A percentile compares a stretch with the other conserved stretches of the same genome.
Conservation (phyloP, 2,329 filamentous ascomycete species). For the Orbilia brochopaga region DNA sequence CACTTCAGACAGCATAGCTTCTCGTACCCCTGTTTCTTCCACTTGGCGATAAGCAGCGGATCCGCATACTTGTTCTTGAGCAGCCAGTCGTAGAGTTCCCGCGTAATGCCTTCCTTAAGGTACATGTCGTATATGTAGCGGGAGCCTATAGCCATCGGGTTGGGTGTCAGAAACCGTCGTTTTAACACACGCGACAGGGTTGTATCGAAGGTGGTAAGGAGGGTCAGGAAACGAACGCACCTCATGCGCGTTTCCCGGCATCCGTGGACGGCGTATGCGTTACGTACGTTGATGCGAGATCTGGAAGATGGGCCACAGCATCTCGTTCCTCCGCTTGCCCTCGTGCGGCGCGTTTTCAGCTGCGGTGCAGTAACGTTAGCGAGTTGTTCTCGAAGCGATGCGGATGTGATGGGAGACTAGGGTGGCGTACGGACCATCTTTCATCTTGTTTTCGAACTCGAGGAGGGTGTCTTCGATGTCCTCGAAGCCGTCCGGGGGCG, state of each 20-base stretch:
- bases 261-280: conserved; percentile 2
- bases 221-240: conserved; percentile 35
- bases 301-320: conserved; percentile 96
- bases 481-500: conserved; percentile 82
- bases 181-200: conserved; percentile 8
- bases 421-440: conserved; percentile 63
- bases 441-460: conserved; percentile 89
- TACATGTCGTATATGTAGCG: conserved; percentile 98
- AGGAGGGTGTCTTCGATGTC: conserved; percentile 87
- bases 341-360: conserved; percentile 85
- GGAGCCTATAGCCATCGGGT: conserved; percentile 60
- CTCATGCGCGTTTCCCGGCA: conserved; percentile 38
- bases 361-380: conserved; percentile 51
- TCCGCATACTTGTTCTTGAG: conserved; percentile 97
- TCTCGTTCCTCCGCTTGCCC: conserved; percentile 85
- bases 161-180: conserved; percentile 15
- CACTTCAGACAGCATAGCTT: conserved; percentile 96
- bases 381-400: not conserved
- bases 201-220: conserved; percentile 1
- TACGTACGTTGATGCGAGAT: conserved; percentile 85
- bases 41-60: conserved; percentile 94
- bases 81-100: conserved; percentile 90
- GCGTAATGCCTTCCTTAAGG: conserved; percentile 93
- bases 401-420: no score
- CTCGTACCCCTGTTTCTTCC: conserved; percentile 99